These are phyloP conservation scores for Botrytis porri DNA, from an alignment of 2,329 filamentous ascomycete species.

Conservation along the genomic window DNA sequence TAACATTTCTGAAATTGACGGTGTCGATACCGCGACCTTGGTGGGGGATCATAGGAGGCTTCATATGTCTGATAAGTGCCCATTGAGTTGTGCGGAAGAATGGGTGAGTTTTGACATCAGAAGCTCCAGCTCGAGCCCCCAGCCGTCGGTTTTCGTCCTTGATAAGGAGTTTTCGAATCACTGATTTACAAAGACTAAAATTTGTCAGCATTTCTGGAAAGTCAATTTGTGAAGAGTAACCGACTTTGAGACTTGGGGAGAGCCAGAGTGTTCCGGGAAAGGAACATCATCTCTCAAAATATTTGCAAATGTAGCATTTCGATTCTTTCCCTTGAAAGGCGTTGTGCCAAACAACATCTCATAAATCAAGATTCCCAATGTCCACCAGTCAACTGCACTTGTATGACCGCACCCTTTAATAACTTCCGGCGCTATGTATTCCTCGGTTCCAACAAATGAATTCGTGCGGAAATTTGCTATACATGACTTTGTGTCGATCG, in stretches of 20 bases:
- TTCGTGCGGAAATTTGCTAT: slow-evolving; percentile 98
- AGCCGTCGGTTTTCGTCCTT: slow-evolving; percentile 95
- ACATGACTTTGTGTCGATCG: slow-evolving; percentile 98
- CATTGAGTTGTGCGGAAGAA: slow-evolving; percentile 97
- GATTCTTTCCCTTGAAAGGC: slow-evolving; percentile 98
- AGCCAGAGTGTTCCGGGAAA: slow-evolving; percentile 84
- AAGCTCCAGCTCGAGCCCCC: slow-evolving; percentile 90
- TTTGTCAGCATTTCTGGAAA: slow-evolving; percentile 36
- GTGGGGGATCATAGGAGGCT: slow-evolving; percentile 92
- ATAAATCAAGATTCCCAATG: slow-evolving; percentile 92
- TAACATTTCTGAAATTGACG: slow-evolving; percentile 95
- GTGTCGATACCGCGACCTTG: slow-evolving; percentile 89
- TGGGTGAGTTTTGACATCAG: slow-evolving; percentile 91
- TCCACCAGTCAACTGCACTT: slow-evolving; percentile 99
- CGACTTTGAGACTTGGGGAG: slow-evolving; percentile 88
- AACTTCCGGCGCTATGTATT: slow-evolving; percentile 98
- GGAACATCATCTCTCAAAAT: slow-evolving; percentile 93
- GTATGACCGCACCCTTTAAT: slow-evolving; percentile 99
- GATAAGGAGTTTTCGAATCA: slow-evolving; percentile 95
- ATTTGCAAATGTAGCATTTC: slow-evolving; percentile 96
- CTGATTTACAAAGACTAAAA: slow-evolving; percentile 83
- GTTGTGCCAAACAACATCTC: slow-evolving; percentile 99
- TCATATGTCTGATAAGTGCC: slow-evolving; percentile 96
- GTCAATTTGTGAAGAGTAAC: slow-evolving; percentile 39
- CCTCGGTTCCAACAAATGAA: slow-evolving; percentile 96